Evolutionary conservation across 2,329 filamentous ascomycete genomes (phyloP), one percentile per base, ranked within the genome.

Genomic region (Escovopsis sp.): DNA sequence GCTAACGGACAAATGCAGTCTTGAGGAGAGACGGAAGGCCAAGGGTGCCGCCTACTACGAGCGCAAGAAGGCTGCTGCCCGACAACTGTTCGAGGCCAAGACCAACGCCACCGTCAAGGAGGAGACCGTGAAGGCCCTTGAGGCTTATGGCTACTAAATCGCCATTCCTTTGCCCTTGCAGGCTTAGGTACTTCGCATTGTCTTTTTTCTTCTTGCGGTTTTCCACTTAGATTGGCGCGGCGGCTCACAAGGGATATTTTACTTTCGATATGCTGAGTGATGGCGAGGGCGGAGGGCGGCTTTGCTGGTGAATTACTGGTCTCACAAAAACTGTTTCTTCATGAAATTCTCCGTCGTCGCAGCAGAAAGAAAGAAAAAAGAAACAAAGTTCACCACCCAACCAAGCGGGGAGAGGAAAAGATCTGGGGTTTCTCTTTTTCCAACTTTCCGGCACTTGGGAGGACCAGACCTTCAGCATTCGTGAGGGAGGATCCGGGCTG

Each of bases 21-120:
- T 98, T 63, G 91, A 98, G 79, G 91, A 98, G 80, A 81, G 89
- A 72, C 85, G 91, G 77, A 98, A 98, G 79, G 89, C 93, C 70
- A 98, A 96, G 86, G 83, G 87, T 63, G 79, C 84, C 58, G 91
- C 91, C 67, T 98, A 95, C 84, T 96, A 96, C 80, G 88, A 94
- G 79, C 87, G 88, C 79, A 98, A 96, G 91, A 94, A 93, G 86
- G 79, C 86, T 57, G 84, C 84, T 58, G 78, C 82, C 66, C 84
- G 83, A 77, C 85, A 93, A 74, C 72, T 95, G 58, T 74, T 80
- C 57, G 84, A 94, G 65, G 88, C 89, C 59, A 83, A 94, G 81
- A 89, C 89, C 82, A 84, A 74, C 67, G 85, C 87, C 57, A 80
- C 77, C 65, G 79, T 89, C 67, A 81, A 89, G 71, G 72, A 76